Conservation (phyloP, 345 rosid genomes). For the Citrus unshiu region DNA sequence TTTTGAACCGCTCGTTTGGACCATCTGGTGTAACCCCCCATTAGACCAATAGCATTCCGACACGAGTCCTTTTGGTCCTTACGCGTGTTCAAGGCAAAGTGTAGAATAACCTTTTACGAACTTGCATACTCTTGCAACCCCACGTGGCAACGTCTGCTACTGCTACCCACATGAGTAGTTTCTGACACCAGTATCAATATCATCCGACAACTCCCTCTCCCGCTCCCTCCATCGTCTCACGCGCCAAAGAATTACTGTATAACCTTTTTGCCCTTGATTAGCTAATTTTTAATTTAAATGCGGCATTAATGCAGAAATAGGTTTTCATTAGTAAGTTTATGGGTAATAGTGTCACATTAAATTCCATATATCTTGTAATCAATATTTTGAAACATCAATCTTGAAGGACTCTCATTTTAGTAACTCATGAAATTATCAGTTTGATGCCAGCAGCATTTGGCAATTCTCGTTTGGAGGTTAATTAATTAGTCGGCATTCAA, state of each 20-base stretch:
- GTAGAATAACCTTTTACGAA: neutral
- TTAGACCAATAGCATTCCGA: neutral
- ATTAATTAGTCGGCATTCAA: neutral
- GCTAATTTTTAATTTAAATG: neutral
- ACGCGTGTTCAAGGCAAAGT: constrained; percentile 9
- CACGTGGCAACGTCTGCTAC: neutral
- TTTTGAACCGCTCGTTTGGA: constrained; percentile 34
- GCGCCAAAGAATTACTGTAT: neutral
- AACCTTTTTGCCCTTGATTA: neutral
- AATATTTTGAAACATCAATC: neutral
- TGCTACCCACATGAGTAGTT: constrained; percentile 15
- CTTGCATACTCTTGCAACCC: neutral
- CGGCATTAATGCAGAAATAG: neutral
- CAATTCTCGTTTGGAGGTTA: neutral
- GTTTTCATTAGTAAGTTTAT: neutral
- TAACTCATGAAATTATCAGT: neutral
- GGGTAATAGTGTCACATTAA: neutral
- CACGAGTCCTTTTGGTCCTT: constrained; percentile 12
- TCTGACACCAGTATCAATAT: constrained; percentile 23
- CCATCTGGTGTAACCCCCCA: neutral
- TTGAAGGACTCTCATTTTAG: neutral
- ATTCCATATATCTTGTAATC: neutral
- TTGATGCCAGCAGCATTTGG: neutral
- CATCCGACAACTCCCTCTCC: constrained; percentile 20
- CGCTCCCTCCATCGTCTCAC: neutral